Base-by-base conservation (phyloP, 2,329 filamentous ascomycete species). In the Epichloe baconii region DNA sequence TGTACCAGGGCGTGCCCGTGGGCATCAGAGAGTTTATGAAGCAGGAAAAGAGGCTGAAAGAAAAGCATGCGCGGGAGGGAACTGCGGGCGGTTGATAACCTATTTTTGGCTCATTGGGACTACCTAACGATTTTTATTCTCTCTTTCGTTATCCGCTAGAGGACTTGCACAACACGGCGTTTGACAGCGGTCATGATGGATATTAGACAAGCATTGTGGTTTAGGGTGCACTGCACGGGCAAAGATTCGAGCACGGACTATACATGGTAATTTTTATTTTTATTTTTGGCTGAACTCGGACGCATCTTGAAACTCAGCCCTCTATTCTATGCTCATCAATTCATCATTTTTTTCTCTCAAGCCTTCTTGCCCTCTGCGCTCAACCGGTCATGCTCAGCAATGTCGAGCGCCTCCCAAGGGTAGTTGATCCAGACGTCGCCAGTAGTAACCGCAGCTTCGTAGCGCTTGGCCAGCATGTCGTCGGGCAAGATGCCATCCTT, bases 371-470 rank as follows among this genome's bases (percentile, higher is more conserved):
- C 58, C 59, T 73, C 68, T 59, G 73, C 71, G 17, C 88, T 86
- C 52, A 83, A 66, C 54, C 72, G 70, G 70, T 97, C 91, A 66
- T 96, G 91, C 76, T 90, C 87, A 31, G 95, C 88, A 64, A 97
- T 96, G 66, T 96, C 87, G 36, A 71, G 85, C 43, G 93, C 93
- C 74, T 97, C 93, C 93, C 93, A 98, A 15, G 93, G 93, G 71
- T 98, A 98, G 77, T 88, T 94, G 67, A 97, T 97, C 93, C 93
- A 98, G 58, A 89, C 84, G 70, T 98, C 91, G n/a, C 79, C 80
- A 35, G 94, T 86, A 5, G 91, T 97, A 64, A 85, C 76, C 21
- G 93, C 88, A 21, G 93, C 93, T 58, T 86, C 70, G 71, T 98
- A 98, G 61, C 85, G 77, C 52, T 79, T 78, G 51, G 82, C 71